Base-by-base conservation (phyloP, 768 basidiomycete genomes). In the Mycena metata region DNA sequence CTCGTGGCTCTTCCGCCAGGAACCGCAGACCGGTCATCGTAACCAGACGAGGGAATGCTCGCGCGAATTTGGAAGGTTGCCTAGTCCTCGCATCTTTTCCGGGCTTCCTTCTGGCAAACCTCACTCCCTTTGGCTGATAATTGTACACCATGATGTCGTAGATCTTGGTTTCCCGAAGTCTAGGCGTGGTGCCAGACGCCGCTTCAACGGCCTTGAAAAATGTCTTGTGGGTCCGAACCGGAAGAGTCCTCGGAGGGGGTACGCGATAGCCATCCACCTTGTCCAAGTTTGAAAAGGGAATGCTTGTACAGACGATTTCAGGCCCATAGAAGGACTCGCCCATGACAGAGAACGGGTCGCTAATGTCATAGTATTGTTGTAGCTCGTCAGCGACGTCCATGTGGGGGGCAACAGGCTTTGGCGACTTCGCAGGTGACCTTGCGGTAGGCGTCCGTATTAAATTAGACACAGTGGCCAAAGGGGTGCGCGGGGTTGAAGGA, bases 371-470 rank as follows among this genome's bases (percentile, higher is more conserved):
- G 57, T 47, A 60, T 39, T 65, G 52, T 52, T 71, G 70, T 23
- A 71, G 54, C 23, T 54, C 49, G 10, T 60, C 52, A n/a, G 66
- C 41, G 36, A 71, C 49, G 36, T 60, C 66, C 45, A 51, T 58
- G 10, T 45, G 59, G n/a, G 36, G 23, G 42, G 42, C 33, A 36
- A 19, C 30, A 58, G 57, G 36, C 61, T 60, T 66, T n/a, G 71
- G 63, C 11, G 67, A 68, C 60, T 71, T 67, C 23, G 36, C 57
- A 12, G 69, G 64, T 6, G 65, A 70, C 58, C 69, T 71, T 24
- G 67, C 59, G 33, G 73, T 67, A 36, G 73, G 66, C n/a, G 72
- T 72, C 15, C 75, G 75, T 33, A 77, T 73, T n/a, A 75, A 64
- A 26, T 73, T 74, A 24, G 73, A 69, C 12, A 78, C 64, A 9